phyloP scores from a whole-genome alignment of 2,329 filamentous ascomycete species.

The Geoglossum cookeanum region DNA sequence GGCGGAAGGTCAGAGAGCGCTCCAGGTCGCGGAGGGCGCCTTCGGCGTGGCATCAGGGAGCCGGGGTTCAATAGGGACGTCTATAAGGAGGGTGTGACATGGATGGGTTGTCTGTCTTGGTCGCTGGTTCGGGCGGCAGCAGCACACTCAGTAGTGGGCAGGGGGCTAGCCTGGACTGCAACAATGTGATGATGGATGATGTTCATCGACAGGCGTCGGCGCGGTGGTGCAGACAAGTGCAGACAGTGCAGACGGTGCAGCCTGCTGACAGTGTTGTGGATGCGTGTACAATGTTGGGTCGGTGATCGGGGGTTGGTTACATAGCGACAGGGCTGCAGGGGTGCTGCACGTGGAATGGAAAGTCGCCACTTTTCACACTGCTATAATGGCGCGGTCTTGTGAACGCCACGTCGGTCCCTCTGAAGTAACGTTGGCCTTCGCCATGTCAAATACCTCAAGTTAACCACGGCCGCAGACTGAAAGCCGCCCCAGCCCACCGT shows the following conservation, averaged over 20 bases:
- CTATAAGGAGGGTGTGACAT: background rate
- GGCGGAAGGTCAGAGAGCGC: conserved; percentile 47
- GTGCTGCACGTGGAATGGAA: no score
- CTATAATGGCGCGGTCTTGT: no score
- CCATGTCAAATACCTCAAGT: background rate
- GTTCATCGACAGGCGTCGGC: background rate
- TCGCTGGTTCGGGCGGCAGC: background rate
- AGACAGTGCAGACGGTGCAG: no score
- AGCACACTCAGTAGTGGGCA: no score
- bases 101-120: background rate
- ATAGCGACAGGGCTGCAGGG: background rate
- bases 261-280: background rate
- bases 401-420: no score
- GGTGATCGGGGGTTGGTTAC: background rate
- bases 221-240: no score
- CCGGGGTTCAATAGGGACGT: background rate
- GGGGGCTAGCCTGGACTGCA: background rate
- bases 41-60: conserved; percentile 31
- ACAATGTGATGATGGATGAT: background rate
- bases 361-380: no score
- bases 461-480: background rate
- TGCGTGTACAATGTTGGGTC: background rate
- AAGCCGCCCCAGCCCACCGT: background rate
- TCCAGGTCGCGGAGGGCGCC: conserved; percentile 44
- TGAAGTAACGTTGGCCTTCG: background rate